phyloP scores from a whole-genome alignment of 78 protist genomes.

The Dictyostelium intermedium region DNA sequence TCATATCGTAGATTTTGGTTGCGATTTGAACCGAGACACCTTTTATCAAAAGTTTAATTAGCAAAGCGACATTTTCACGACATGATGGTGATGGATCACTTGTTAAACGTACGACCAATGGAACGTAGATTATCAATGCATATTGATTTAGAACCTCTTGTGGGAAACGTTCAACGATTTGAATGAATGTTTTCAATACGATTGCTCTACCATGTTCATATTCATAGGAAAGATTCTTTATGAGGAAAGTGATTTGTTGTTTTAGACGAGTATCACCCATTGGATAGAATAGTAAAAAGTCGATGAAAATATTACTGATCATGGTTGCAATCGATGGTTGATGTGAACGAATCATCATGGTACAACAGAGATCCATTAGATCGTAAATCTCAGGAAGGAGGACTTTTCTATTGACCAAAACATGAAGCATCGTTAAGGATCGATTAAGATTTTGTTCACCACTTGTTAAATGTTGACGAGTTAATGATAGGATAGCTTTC shows the following conservation, averaged over 20 bases:
- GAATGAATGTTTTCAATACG: slow-evolving; percentile 21
- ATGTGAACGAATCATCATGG: slow-evolving; percentile 45
- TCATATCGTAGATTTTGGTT: slow-evolving; percentile 4
- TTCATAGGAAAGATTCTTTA: slow-evolving; percentile 54
- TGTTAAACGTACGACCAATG: slow-evolving; percentile 29
- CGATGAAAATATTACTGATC: slow-evolving; percentile 27
- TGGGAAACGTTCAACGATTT: slow-evolving; percentile 31
- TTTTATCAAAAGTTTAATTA: background rate
- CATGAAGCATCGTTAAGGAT: slow-evolving; percentile 5
- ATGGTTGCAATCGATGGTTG: background rate
- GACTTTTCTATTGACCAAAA: background rate
- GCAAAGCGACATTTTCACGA: slow-evolving; percentile 1
- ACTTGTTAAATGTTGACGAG: slow-evolving; percentile 11
- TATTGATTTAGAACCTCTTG: slow-evolving; percentile 42
- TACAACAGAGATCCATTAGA: slow-evolving; percentile 18
- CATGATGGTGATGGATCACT: slow-evolving; percentile 23
- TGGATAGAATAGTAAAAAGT: slow-evolving; percentile 54
- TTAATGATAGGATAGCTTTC: background rate
- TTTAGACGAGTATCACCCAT: slow-evolving; percentile 74
- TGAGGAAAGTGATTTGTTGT: slow-evolving; percentile 46
- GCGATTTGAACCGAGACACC: background rate
- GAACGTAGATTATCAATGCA: slow-evolving; percentile 8
- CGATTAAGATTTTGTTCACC: background rate
- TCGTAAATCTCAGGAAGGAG: slow-evolving; percentile 32
- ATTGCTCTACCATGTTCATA: slow-evolving; percentile 48